Evolutionary conservation across 2,329 filamentous ascomycete species (phyloP).

Genomic region (Cercospora brassicicola): DNA sequence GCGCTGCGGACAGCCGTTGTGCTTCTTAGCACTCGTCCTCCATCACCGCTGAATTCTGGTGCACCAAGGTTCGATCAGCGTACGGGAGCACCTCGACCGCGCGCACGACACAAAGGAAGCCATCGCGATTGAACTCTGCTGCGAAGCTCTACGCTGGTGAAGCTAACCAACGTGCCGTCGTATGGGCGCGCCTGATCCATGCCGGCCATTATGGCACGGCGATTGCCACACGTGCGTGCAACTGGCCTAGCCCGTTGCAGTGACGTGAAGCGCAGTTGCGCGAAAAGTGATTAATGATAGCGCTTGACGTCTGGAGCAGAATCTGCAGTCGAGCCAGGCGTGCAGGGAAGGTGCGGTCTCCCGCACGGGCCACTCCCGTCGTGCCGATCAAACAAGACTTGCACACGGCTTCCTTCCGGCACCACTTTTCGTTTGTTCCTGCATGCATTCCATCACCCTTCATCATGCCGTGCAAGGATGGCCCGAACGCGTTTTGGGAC

Average conservation of each 20-base stretch:
- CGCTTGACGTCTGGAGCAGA: background rate
- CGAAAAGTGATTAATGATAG: background rate
- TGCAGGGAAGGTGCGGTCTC: background rate
- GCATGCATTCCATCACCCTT: slow-evolving; percentile 14
- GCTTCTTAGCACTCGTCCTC: background rate
- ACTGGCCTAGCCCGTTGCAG: background rate
- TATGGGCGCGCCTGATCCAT: background rate
- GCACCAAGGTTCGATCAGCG: background rate
- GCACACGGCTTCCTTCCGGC: background rate
- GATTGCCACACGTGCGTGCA: background rate
- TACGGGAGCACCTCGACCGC: background rate
- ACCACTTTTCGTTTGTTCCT: background rate
- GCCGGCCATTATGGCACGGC: background rate
- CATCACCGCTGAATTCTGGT: background rate
- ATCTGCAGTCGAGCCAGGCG: slow-evolving; percentile 2
- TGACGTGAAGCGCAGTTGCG: background rate
- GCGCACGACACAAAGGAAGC: background rate
- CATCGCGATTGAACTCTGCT: background rate
- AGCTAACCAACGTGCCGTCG: background rate
- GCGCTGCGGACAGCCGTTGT: background rate
- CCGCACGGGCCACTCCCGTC: background rate
- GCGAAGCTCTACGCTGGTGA: background rate
- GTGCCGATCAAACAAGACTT: background rate
- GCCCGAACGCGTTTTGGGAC: background rate
- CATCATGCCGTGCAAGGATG: background rate